Base-by-base conservation (phyloP, 805 yeast species). In the Ogataea dorogensis region DNA sequence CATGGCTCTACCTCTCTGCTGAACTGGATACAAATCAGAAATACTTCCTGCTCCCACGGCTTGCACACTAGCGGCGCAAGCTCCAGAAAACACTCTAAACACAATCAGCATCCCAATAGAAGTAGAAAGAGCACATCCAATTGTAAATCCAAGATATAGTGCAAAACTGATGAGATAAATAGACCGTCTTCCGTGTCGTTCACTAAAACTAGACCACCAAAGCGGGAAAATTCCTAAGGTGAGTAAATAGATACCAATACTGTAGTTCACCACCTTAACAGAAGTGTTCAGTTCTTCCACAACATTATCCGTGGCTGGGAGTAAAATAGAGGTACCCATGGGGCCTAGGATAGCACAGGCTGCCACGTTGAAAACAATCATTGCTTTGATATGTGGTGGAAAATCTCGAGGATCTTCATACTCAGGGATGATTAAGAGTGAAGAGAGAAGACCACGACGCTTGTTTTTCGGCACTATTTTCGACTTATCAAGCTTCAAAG, bases 1-100 rank as follows among this genome's bases (percentile, higher is more conserved):
- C 77, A 86, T 73, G 3, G 89, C 89, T 5, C 70, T 58, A 2
- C 95, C 95, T 51, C 95, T 69, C 47, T 80, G 75, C 21, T 77
- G 73, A 6, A 81, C 79, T 4, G 71, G 63, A 54, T 66, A 87
- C 22, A 87, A 54, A 53, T 87, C 96, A 14, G 85, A 73, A 13
- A 86, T 79, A 1, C 95, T 84, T 2, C 95, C 96, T 0, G 95
- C 95, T 4, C 95, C 95, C 18, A 86, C 86, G 13, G 89, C 75
- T 56, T 87, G 95, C 0, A 87, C 95, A 26, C 87, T 76, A 1
- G 93, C 93, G 1, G 89, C 81, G 42, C 81, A 75, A 0, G 87
- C 95, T 36, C 95, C 95, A 28, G 82, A 68, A 1, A 86, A 58
- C 4, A 83, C 73, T 48, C 96, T 68, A 37, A 86, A 73, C 2